Evolutionary conservation across 805 yeast species (phyloP), one percentile per base, ranked within the genome.

Genomic region (Hanseniaspora hatyaiensis): DNA sequence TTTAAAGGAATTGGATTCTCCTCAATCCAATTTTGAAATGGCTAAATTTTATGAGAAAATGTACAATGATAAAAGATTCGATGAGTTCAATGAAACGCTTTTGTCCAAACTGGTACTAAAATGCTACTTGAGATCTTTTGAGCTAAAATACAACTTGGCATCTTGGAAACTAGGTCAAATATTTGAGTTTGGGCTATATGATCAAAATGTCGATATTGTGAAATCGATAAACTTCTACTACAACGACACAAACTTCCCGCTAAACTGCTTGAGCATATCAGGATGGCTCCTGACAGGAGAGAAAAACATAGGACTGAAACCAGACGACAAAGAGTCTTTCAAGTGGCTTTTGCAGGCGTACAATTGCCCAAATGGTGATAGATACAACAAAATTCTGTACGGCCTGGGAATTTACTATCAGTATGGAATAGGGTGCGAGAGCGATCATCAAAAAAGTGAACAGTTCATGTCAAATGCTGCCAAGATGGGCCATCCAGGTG

Each of bases 261-360:
- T 78, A 56, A 79, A 84, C 3, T 81, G 82, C 59, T 67, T 82
- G 58, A 85, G 84, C 0, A 63, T 82, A 30, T 74, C 82, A 51
- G 87, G 87, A 40, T 82, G 89, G 88, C 76, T 78, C 54, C 68
- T 82, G 11, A 77, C 86, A 0, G 94, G 94, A 3, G 39, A 37
- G 18, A 36, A 29, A 2, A 77, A 76, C 0, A 74, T 70, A 2
- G 64, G 75, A 1, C 59, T 82, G 36, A 63, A 65, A 36, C 70
- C 72, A 6, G 77, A 78, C 59, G 80, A 75, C 53, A 69, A 67
- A 38, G 80, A 80, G 64, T 85, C 87, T 1, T 78, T 74, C 53
- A 59, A 73, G 15, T 82, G 85, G 78, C 82, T 85, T 3, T 56
- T 67, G 6, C 71, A 72, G 49, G 80, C 82, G n/a, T 66, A 59